phyloP scores from a whole-genome alignment of 2,329 filamentous ascomycete genomes.

The Orbilia blumenaviensis region DNA sequence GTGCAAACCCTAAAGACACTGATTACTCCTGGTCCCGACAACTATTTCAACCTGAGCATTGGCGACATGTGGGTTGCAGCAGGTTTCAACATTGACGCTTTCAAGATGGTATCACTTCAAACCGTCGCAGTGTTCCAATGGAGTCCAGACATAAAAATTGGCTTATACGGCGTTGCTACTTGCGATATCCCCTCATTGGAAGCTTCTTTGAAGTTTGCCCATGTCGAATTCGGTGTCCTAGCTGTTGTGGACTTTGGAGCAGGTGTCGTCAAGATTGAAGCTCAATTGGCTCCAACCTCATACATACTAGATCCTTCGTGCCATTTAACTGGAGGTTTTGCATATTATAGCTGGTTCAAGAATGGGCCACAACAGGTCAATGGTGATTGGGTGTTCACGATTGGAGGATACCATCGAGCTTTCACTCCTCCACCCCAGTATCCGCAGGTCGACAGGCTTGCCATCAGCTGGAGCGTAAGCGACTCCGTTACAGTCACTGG shows the following conservation, averaged over 20 bases:
- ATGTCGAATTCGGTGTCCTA: conserved; percentile 62
- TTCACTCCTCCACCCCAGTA: conserved; percentile 60
- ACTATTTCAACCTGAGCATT: conserved; percentile 59
- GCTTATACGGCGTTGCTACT: conserved; percentile 59
- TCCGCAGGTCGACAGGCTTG: conserved; percentile 60
- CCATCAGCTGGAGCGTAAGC: conserved; percentile 60
- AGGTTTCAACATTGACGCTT: conserved; percentile 61
- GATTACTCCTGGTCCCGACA: not conserved
- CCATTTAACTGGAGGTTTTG: conserved; percentile 62
- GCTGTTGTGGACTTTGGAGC: conserved; percentile 60
- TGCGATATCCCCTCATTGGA: conserved; percentile 58
- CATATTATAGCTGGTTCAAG: conserved; percentile 61
- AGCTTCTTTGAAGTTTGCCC: conserved; percentile 57
- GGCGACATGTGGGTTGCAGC: conserved; percentile 61
- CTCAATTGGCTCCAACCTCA: conserved; percentile 61
- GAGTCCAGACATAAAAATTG: conserved; percentile 58
- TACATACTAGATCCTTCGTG: conserved; percentile 62
- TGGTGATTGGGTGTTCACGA: conserved; percentile 63
- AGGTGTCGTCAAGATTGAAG: conserved; percentile 61
- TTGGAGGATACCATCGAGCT: conserved; percentile 63
- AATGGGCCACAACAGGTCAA: conserved; percentile 12
- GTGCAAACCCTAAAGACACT: not conserved
- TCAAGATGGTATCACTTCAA: conserved; percentile 60
- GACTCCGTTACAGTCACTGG: conserved; percentile 60
- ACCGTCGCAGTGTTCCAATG: conserved; percentile 61